Base-by-base conservation (phyloP, 139 green algal genomes). In the Chloropicon primus region DNA sequence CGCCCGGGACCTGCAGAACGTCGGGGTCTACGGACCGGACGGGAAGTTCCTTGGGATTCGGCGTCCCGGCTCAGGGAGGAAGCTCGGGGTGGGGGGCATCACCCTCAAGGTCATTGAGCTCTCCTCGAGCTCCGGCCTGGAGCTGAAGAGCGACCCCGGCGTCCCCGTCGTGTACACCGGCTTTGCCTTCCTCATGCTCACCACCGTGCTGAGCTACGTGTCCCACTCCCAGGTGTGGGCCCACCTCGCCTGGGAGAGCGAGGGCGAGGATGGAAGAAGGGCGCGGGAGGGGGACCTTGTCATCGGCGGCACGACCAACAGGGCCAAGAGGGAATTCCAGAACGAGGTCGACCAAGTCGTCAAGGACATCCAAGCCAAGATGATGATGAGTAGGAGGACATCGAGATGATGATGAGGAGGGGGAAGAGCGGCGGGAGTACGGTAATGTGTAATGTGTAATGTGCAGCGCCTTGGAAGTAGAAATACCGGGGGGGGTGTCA, bases 121-220 rank as follows among this genome's bases (percentile, higher is more conserved):
- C 81, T 96, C 1, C 72, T 93, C 71, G 91, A 82, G 80, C 75
- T 96, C 90, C 10, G 93, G 93, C 3, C 82, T 97, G 25, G 90
- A 97, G 87, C 82, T 98, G 22, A 97, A 98, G 87, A 87, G 77
- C 1, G 95, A 99, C 83, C 95, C 95, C 0, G 95, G 95, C 1
- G 91, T 99, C 73, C 95, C 94, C 0, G 83, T 87, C 1, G 94
- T 98, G 22, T 99, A 99, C 82, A 93, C 95, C 53, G 91, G 91
- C 73, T 91, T 90, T 74, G 89, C 77, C 0, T 88, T 86, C 0
- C 82, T 99, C 29, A 98, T 98, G 88, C 83, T 99, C 26, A 98
- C 95, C 0, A 94, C 92, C 0, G 84, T 97, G 1, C 76, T 99
- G 24, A 93, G 85, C 84, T 97, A 97, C 82, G 80, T 98, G 24